These are phyloP conservation scores for Venturia oleaginea DNA, from an alignment of 2,329 filamentous ascomycete genomes.

Conservation along the genomic window DNA sequence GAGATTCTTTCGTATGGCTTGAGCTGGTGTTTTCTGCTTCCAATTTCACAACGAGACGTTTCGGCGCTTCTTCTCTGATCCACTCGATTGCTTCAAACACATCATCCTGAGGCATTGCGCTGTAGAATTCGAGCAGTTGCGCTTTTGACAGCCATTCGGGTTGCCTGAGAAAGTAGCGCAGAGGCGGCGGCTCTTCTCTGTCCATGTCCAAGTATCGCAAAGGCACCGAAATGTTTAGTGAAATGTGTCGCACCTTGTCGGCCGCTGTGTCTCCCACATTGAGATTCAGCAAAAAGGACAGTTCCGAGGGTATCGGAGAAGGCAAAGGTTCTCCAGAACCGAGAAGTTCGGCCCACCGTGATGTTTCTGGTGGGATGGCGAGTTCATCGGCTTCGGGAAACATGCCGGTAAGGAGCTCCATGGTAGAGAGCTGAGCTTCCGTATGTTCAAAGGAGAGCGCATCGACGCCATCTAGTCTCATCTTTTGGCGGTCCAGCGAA, in stretches of 20 bases:
- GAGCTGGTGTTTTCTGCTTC: not conserved
- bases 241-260: slow-evolving; percentile 18
- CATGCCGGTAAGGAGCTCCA: slow-evolving; percentile 47
- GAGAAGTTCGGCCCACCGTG: not conserved
- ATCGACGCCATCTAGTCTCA: not conserved
- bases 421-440: slow-evolving; percentile 18
- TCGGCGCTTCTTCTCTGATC: slow-evolving; percentile 30
- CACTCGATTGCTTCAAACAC: slow-evolving; percentile 38
- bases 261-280: not conserved
- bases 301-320: not conserved
- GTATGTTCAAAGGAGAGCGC: not conserved
- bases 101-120: slow-evolving; percentile 35
- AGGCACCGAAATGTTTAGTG: slow-evolving; percentile 31
- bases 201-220: slow-evolving; percentile 17
- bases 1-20: slow-evolving; percentile 17
- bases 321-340: not conserved
- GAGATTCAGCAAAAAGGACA: not conserved
- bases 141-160: slow-evolving; percentile 46
- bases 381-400: slow-evolving; percentile 35
- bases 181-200: slow-evolving; percentile 31
- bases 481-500: not conserved
- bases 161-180: slow-evolving; percentile 38
- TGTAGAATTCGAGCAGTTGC: slow-evolving; percentile 31
- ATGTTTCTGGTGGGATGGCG: slow-evolving; percentile 15
- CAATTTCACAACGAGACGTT: slow-evolving; percentile 17